Base-by-base conservation (phyloP, 2,329 filamentous ascomycete genomes). In the Venturia asperata region DNA sequence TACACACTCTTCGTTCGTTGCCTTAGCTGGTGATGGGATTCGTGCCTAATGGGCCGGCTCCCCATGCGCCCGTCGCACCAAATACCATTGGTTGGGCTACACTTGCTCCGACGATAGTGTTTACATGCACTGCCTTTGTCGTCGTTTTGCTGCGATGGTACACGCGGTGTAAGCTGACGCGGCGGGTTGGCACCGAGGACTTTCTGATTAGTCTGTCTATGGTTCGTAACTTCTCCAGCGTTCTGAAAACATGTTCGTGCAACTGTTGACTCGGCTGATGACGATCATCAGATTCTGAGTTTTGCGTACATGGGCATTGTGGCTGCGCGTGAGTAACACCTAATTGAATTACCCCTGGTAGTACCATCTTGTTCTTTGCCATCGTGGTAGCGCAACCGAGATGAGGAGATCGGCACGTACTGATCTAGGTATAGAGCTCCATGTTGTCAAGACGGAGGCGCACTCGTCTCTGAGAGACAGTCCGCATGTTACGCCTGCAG, bases 81-180 rank as follows among this genome's bases (percentile, higher is more conserved):
- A 70, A 69, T 39, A 67, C 70, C 39, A 71, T 75, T 47, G 63
- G 66, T 6, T 68, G 67, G 55, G 64, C 69, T 7, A 70, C 72
- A 3, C 67, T 76, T 2, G 58, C 71, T 2, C 70, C 72, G 4
- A 68, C 73, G 7, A 65, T 73, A 3, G 45, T 69, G 1, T 70
- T 73, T 52, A 73, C 71, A 1, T 27, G 63, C 0, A n/a, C 74
- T 1, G 73, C 73, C 19, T 45, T 71, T 1, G 3, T 70, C 13
- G 66, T 70, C 11, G 70, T 75, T 6, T 15, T 62, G 0, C 62
- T 74, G 30, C 68, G 74, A 61, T 73, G 70, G 71, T 73, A 72
- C 60, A 73, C 72, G 39, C 69, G 71, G 43, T 37, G 68, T 1
- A 61, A 60, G 41, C 66, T 72, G 5, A 67, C 67, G 5, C 43